Evolutionary conservation across 148 eudicot genomes (phyloP).

Genomic region (Chenopodium album): DNA sequence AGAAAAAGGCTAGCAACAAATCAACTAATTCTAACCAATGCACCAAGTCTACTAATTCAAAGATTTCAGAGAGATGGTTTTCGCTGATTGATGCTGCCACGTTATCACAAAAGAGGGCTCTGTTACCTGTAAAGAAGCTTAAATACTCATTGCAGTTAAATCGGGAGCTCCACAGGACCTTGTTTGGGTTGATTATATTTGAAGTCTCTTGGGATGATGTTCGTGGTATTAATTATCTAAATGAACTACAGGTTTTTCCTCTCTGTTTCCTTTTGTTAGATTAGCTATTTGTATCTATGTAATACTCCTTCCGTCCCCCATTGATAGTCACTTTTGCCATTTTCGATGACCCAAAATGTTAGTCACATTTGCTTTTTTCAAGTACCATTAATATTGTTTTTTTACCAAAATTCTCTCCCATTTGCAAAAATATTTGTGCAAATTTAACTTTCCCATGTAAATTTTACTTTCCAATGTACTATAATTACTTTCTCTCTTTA

Average conservation of each 20-base stretch:
- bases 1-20: constrained; percentile 35
- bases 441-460: no score
- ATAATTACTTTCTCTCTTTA: no score
- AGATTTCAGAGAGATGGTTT: constrained; percentile 60
- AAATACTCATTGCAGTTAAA: constrained; percentile 66
- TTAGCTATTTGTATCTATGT: constrained; percentile 16
- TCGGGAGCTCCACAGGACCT: constrained; percentile 72
- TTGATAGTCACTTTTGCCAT: no score
- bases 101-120: constrained; percentile 66
- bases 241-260: constrained; percentile 80
- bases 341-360: no score
- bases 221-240: constrained; percentile 88
- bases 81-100: constrained; percentile 70
- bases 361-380: no score
- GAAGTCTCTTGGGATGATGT: constrained; percentile 86
- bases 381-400: no score
- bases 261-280: constrained; percentile 2
- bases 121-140: constrained; percentile 84
- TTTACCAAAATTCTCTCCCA: no score
- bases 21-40: constrained; percentile 28
- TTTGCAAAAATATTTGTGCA: no score
- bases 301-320: no score
- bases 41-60: constrained; percentile 33
- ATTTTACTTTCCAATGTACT: no score
- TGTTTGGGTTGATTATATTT: constrained; percentile 90